Conservation (phyloP, 2,329 filamentous ascomycete genomes). For the Tolypocladium inflatum region DNA sequence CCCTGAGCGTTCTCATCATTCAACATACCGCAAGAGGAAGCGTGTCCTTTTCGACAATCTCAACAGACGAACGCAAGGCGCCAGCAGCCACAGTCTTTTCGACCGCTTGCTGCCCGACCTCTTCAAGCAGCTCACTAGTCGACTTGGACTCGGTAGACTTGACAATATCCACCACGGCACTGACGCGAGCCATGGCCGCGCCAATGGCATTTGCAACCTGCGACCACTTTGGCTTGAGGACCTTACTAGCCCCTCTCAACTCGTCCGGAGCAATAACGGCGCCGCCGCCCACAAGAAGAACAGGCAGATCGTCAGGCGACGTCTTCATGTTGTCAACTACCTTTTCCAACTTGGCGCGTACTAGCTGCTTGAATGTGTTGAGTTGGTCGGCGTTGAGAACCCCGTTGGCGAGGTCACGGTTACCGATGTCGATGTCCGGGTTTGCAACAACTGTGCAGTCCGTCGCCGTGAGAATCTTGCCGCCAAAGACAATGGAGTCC, state of each 20-base stretch:
- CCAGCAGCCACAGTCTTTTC: conserved; percentile 35
- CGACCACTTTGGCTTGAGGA: conserved; percentile 47
- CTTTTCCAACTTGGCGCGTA: conserved; percentile 43
- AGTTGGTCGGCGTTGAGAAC: conserved; percentile 23
- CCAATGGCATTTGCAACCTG: conserved; percentile 57
- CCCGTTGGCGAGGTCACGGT: conserved; percentile 24
- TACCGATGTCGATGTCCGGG: conserved; percentile 27
- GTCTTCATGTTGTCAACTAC: conserved; percentile 55
- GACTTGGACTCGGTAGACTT: conserved; percentile 35
- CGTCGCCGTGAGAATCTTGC: conserved; percentile 46
- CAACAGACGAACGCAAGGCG: conserved; percentile 31
- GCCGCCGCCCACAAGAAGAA: conserved; percentile 55
- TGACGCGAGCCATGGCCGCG: conserved; percentile 52
- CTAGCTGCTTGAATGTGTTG: conserved; percentile 24
- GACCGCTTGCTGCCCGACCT: conserved; percentile 30
- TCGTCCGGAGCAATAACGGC: conserved; percentile 46
- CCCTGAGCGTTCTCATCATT: background rate
- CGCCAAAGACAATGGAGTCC: conserved; percentile 48
- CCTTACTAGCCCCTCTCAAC: conserved; percentile 44
- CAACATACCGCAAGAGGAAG: conserved; percentile 39
- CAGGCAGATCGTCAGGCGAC: conserved; percentile 46
- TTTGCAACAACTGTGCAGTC: conserved; percentile 36
- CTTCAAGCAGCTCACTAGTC: conserved; percentile 24
- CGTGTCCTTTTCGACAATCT: conserved; percentile 41
- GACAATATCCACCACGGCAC: conserved; percentile 41